Evolutionary conservation across 2,329 filamentous ascomycete species (phyloP).

Genomic region (Botryotinia convoluta): DNA sequence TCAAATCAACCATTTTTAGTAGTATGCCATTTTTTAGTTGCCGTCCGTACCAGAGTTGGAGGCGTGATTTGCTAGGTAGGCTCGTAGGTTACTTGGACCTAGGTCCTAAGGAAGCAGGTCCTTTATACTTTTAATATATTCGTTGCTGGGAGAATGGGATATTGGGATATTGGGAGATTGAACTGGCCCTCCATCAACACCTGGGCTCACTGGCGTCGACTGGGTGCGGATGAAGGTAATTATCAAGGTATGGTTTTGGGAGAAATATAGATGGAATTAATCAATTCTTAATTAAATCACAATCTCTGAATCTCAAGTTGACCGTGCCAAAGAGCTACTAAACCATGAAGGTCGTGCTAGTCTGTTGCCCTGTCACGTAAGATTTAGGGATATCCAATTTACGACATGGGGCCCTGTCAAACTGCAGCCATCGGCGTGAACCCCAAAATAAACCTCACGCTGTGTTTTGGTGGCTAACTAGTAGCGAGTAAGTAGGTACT

Average conservation of each 20-base stretch:
- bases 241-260: not conserved
- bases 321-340: not conserved
- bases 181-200: not conserved
- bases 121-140: not conserved
- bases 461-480: slow-evolving; percentile 12
- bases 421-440: slow-evolving; percentile 10
- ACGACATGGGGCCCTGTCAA: slow-evolving; percentile 16
- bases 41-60: slow-evolving; percentile 1
- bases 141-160: not conserved
- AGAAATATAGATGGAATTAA: not conserved
- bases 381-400: slow-evolving; percentile 17
- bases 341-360: slow-evolving; percentile 3
- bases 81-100: not conserved
- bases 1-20: not conserved
- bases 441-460: slow-evolving; percentile 7
- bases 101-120: slow-evolving; percentile 3
- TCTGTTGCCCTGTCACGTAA: slow-evolving; percentile 12
- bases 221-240: not conserved
- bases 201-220: not conserved
- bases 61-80: not conserved
- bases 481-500: not conserved
- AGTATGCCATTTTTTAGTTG: not conserved
- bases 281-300: slow-evolving; percentile 3
- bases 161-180: slow-evolving; percentile 1
- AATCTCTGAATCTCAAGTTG: not conserved